Percentiles rank a stretch among this genome's conserved stretches.
phyloP scores from a whole-genome alignment of 495 filamentous ascomycete species.

The Daldinia childiae region DNA sequence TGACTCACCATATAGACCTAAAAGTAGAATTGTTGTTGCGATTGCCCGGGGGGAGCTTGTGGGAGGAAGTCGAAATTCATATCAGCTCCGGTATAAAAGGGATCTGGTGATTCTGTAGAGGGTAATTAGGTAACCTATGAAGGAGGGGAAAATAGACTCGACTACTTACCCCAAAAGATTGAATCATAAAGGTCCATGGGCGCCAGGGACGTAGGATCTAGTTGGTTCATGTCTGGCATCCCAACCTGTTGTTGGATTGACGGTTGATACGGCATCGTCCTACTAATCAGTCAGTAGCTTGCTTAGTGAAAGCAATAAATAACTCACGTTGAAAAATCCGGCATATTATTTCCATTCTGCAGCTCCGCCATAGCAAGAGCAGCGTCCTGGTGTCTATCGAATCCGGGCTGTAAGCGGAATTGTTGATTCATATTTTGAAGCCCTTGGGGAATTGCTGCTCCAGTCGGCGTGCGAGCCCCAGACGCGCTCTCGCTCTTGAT shows the following conservation, averaged over 20 bases:
- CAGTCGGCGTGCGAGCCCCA: conserved; percentile 54
- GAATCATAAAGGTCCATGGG: conserved; percentile 68
- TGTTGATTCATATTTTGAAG: conserved; percentile 35
- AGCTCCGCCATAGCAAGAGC: conserved; percentile 65
- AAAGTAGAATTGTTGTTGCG: conserved; percentile 61
- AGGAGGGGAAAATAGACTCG: not conserved
- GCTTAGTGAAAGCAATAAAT: not conserved
- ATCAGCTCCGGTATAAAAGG: conserved; percentile 58
- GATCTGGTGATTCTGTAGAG: conserved; percentile 57
- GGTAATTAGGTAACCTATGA: conserved; percentile 14
- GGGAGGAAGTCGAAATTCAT: conserved; percentile 64
- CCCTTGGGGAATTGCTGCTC: conserved; percentile 22
- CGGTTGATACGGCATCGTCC: conserved; percentile 43
- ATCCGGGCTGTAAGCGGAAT: conserved; percentile 44
- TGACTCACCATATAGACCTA: conserved; percentile 31
- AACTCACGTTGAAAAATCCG: conserved; percentile 49
- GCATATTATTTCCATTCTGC: conserved; percentile 56
- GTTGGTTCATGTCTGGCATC: conserved; percentile 50
- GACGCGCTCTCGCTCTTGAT: conserved; percentile 55
- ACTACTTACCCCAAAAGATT: conserved; percentile 65
- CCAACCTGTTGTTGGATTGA: conserved; percentile 45
- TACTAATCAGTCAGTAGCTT: conserved; percentile 20
- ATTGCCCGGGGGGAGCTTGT: conserved; percentile 59
- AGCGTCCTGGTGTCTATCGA: conserved; percentile 63
- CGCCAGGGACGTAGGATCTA: conserved; percentile 59